Percentiles rank a stretch among this genome's conserved stretches.
Evolutionary conservation across 176 grass and related monocot species (phyloP).

Genomic region (Avena insularis): DNA sequence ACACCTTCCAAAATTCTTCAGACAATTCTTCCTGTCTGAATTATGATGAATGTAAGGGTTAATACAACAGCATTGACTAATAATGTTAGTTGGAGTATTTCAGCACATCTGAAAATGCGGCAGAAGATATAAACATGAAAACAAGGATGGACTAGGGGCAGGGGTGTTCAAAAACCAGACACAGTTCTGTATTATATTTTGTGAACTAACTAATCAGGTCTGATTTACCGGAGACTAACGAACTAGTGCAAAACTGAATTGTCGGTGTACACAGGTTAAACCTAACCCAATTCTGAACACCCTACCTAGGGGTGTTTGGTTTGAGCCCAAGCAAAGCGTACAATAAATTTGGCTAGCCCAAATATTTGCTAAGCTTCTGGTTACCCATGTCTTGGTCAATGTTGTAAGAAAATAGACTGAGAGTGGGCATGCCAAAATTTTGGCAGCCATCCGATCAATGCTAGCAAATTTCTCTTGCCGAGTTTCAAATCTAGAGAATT

Average conservation of each 20-base stretch:
- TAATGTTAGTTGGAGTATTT: conserved; percentile 5
- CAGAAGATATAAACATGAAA: not conserved
- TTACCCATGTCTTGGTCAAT: not conserved
- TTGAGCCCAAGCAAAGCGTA: not conserved
- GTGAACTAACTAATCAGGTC: not conserved
- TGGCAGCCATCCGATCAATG: not conserved
- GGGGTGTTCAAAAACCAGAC: not conserved
- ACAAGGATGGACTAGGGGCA: conserved; percentile 11
- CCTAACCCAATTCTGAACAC: not conserved
- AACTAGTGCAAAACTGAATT: conserved; percentile 7
- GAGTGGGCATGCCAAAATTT: not conserved
- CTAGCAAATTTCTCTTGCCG: not conserved
- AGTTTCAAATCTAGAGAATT: conserved; percentile 9
- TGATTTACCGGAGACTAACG: not conserved
- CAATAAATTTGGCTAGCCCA: not conserved
- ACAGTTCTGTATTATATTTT: not conserved
- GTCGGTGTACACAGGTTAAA: not conserved
- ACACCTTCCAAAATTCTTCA: not conserved
- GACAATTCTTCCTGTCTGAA: not conserved
- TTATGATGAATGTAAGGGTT: not conserved
- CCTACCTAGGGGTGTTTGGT: not conserved
- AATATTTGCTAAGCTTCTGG: not conserved
- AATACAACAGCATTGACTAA: conserved; percentile 2
- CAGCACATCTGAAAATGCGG: not conserved
- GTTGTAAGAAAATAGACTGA: not conserved